These are phyloP conservation scores for Acer saccharum DNA, from an alignment of 345 rosid genomes.

Conservation along the genomic window DNA sequence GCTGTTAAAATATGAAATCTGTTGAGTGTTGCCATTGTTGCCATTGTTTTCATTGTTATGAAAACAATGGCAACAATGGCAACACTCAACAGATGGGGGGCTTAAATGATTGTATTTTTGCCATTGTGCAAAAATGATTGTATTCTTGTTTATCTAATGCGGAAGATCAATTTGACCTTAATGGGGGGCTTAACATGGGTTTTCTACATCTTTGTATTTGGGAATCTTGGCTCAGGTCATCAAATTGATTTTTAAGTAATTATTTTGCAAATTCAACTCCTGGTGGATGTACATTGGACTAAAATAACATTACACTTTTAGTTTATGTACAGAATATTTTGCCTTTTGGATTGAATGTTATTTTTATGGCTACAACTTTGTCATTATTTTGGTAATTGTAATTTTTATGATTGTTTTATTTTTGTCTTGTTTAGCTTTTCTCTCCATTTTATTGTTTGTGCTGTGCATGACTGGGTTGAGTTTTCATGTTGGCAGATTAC, in stretches of 20 bases:
- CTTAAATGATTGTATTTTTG: no score
- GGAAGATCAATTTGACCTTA: neutral
- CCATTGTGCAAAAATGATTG: neutral
- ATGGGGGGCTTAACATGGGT: no score
- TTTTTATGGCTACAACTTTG: neutral
- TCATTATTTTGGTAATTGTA: neutral
- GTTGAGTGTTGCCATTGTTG: no score
- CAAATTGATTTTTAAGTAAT: neutral
- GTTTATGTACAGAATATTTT: neutral
- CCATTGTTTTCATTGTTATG: neutral
- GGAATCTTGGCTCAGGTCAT: neutral
- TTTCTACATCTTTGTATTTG: neutral
- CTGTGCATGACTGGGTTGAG: slow-evolving; percentile 13
- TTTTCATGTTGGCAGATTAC: slow-evolving; percentile 66
- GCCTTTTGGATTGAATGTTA: neutral
- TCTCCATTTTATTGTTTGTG: slow-evolving; percentile 8
- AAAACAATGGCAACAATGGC: no score
- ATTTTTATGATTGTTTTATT: neutral
- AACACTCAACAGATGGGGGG: no score
- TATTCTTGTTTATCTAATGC: neutral
- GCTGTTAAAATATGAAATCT: neutral
- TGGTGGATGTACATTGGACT: neutral
- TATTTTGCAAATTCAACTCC: neutral
- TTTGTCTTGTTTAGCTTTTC: neutral
- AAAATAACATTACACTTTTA: neutral